Percentiles rank a stretch among this genome's conserved stretches.
These are phyloP conservation scores for Phytophthora idaei DNA, from an alignment of 352 stramenopile species.

Conservation along the genomic window DNA sequence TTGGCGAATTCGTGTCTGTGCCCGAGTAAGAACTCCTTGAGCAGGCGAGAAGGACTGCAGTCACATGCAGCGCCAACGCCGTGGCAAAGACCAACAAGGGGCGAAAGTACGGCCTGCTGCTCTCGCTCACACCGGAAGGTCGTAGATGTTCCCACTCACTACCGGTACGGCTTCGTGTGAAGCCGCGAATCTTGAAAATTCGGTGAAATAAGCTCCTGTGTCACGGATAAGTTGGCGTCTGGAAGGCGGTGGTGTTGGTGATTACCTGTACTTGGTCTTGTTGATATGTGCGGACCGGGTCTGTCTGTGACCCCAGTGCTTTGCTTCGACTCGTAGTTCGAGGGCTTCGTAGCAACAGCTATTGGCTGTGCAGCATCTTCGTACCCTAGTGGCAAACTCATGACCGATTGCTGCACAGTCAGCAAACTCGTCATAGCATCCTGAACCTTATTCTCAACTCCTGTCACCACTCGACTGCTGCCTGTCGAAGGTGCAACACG, in stretches of 20 bases:
- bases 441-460: background rate
- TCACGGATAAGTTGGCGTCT: too few species aligned
- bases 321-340: too few species aligned
- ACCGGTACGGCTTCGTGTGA: too few species aligned
- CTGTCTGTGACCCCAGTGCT: too few species aligned
- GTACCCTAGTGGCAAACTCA: constrained; percentile 31
- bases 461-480: constrained; percentile 5
- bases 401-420: constrained; percentile 26
- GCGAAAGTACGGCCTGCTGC: background rate
- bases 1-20: constrained; percentile 7
- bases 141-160: too few species aligned
- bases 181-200: too few species aligned
- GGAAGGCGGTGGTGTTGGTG: too few species aligned
- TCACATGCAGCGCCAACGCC: background rate
- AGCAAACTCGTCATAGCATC: background rate
- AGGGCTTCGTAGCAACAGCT: background rate
- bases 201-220: too few species aligned
- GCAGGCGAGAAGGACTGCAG: background rate
- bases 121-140: background rate
- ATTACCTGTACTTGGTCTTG: too few species aligned
- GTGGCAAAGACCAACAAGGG: too few species aligned
- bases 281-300: too few species aligned
- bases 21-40: constrained; percentile 5
- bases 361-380: constrained; percentile 16
- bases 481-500: background rate